Conservation (phyloP, 2,329 filamentous ascomycete species). For the Monilinia aucupariae region DNA sequence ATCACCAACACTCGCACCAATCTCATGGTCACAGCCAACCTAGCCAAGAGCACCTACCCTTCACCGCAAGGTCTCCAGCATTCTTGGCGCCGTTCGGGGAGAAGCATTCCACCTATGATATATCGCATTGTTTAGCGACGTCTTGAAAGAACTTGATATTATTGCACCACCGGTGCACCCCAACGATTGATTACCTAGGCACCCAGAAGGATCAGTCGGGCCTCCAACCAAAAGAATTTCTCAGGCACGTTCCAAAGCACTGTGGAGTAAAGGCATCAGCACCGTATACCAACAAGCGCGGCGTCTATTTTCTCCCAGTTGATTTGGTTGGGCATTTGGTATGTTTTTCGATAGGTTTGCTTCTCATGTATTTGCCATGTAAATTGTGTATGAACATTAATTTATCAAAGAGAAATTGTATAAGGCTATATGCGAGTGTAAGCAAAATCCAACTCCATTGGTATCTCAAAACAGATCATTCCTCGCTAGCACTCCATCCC, state of each 20-base stretch:
- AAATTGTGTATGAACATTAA: background rate
- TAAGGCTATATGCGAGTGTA: background rate
- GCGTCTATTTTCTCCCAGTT: slow-evolving; percentile 4
- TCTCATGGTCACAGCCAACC: too few relatives aligned
- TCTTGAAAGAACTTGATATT: background rate
- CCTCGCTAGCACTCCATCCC: background rate
- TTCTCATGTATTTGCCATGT: background rate
- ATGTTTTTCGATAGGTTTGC: background rate
- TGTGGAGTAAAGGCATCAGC: background rate
- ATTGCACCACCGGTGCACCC: too few relatives aligned
- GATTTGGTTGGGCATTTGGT: background rate
- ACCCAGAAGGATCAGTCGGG: background rate
- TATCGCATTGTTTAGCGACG: background rate
- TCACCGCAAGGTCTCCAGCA: background rate
- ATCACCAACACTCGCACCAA: too few relatives aligned
- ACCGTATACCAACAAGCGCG: background rate
- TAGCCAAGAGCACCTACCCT: background rate
- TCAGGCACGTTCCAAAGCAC: background rate
- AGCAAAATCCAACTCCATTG: background rate
- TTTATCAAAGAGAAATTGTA: background rate
- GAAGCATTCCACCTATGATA: background rate
- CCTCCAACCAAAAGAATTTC: background rate
- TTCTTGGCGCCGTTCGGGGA: background rate
- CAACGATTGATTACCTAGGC: background rate
- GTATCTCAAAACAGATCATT: slow-evolving; percentile 1